Base-by-base conservation (phyloP, 164 flowering plant species). In the Magnolia changhungtana region DNA sequence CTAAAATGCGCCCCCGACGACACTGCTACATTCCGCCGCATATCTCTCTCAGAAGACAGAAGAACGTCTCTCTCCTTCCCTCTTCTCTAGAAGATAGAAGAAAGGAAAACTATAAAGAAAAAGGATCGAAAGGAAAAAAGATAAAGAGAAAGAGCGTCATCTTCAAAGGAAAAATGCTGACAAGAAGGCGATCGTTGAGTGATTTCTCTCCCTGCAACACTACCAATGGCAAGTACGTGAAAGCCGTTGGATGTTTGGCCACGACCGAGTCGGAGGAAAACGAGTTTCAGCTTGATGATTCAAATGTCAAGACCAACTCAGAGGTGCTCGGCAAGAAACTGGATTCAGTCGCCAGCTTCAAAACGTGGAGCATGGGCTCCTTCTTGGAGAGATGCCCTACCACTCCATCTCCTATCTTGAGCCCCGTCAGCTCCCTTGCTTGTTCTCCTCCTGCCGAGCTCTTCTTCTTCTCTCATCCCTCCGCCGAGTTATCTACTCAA, bases 371-470 rank as follows among this genome's bases (percentile, higher is more conserved):
- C 78, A 45, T 69, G 68, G 69, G 20, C 24, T 75, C 78, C 19
- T 66, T 72, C 49, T 13, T 65, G 69, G 74, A 73, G 49, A 61
- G 24, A 19, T 72, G 69, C 70, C 77, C 81, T 10, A 72, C n/a
- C 31, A 72, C 81, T n/a, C 81, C 83, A 13, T 75, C 81, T 18
- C 83, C 81, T 49, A 69, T 67, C 21, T 76, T 76, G 71, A 78
- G 79, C 73, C 74, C 74, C 11, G 29, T 71, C 24, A 72, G 20
- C 65, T 21, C 19, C 65, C 8, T 58, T 37, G 52, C 72, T 5
- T 73, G 68, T n/a, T 21, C 67, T 64, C 67, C 67, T 68, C 52
- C 72, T 14, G 58, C 80, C 66, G 2, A 24, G 11, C 76, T 73
- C 21, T 18, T n/a, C 16, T 37, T 52, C 75, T 65, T 23, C 50